Evolutionary conservation across 179 eudicot species (phyloP).

Genomic region (Nepenthes alata): DNA sequence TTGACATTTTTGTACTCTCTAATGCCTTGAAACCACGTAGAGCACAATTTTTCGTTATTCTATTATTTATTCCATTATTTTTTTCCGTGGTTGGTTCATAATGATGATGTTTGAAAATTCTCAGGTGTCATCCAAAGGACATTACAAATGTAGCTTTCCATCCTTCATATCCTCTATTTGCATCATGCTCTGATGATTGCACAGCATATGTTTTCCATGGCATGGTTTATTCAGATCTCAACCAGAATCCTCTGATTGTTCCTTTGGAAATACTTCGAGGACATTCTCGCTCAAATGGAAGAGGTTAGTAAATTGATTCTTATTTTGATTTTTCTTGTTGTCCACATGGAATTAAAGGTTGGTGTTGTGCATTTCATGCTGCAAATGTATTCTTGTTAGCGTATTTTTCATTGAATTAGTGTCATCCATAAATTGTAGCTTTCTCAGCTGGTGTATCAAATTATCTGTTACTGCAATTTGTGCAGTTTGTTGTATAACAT

Average conservation of each 20-base stretch:
- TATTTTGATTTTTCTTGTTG: not conserved
- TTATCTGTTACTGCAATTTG: not conserved
- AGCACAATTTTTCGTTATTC: not conserved
- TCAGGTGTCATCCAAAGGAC: conserved; percentile 77
- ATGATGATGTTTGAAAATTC: conserved; percentile 6
- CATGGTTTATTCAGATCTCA: conserved; percentile 93
- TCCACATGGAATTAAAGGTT: not conserved
- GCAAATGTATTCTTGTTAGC: too few species aligned
- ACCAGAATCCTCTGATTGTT: conserved; percentile 74
- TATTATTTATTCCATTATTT: not conserved
- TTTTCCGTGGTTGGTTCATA: not conserved
- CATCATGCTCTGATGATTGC: conserved; percentile 84
- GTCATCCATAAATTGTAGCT: too few species aligned
- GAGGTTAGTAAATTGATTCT: conserved; percentile 36
- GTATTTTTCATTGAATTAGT: too few species aligned
- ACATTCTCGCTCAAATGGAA: conserved; percentile 54
- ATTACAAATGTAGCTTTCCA: conserved; percentile 79
- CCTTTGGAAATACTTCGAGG: conserved; percentile 72
- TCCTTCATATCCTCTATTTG: conserved; percentile 88
- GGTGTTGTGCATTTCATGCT: not conserved
- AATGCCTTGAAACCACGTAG: too few species aligned
- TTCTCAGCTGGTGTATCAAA: too few species aligned
- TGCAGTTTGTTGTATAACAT: too few species aligned
- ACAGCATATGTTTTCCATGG: conserved; percentile 87
- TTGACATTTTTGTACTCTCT: not conserved